A percentile compares a stretch with the other conserved stretches of the same genome.
These are phyloP conservation scores for Chloris gayana DNA, from an alignment of 176 grass and related monocot genomes.

Conservation along the genomic window DNA sequence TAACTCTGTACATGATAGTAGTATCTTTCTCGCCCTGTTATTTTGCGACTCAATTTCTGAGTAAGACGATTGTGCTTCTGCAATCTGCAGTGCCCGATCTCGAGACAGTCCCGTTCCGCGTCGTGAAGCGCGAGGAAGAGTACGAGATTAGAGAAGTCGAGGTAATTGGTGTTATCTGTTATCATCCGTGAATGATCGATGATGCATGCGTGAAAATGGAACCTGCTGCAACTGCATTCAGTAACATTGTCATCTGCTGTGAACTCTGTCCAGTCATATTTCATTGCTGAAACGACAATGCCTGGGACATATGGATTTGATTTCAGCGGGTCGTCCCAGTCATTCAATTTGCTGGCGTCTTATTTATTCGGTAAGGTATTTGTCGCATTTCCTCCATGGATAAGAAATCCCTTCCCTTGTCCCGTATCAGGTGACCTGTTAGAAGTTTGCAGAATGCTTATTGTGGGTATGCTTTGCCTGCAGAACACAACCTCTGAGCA, in stretches of 20 bases:
- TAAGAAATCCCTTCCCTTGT: background rate
- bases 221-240: background rate
- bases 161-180: slow-evolving; percentile 40
- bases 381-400: slow-evolving; percentile 5
- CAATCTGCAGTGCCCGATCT: slow-evolving; percentile 76
- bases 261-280: slow-evolving; percentile 63
- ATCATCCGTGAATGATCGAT: background rate
- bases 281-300: slow-evolving; percentile 79
- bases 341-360: slow-evolving; percentile 78
- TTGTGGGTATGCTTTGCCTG: slow-evolving; percentile 39
- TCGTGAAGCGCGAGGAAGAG: slow-evolving; percentile 58
- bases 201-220: background rate
- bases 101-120: slow-evolving; percentile 67
- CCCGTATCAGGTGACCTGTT: background rate
- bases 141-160: slow-evolving; percentile 95
- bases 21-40: background rate
- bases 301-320: slow-evolving; percentile 71
- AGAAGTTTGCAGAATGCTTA: background rate
- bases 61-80: background rate
- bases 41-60: background rate
- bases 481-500: slow-evolving; percentile 71
- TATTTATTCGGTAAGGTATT: slow-evolving; percentile 99
- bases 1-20: slow-evolving; percentile 35
- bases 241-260: background rate
- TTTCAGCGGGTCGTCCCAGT: slow-evolving; percentile 80